Evolutionary conservation across 2,329 filamentous ascomycete genomes (phyloP).

Genomic region (Arthrobotrys megalospora): DNA sequence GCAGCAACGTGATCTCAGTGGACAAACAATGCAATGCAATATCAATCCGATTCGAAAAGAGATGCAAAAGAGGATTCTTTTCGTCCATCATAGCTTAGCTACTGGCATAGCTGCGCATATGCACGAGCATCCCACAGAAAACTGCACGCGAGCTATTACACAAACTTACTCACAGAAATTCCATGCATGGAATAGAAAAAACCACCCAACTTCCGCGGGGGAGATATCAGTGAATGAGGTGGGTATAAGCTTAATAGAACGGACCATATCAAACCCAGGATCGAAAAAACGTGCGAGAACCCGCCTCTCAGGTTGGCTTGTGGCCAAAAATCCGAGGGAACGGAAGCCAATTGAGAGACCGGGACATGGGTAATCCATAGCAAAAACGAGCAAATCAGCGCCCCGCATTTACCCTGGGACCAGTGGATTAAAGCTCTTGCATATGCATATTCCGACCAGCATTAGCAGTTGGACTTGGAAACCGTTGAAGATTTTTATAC

Average conservation of each 20-base stretch:
- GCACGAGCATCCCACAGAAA: constrained; percentile 28
- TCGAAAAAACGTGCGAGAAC: constrained; percentile 58
- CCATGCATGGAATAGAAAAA: constrained; percentile 40
- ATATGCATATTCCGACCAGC: constrained; percentile 34
- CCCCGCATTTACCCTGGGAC: constrained; percentile 39
- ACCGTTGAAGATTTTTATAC: constrained; percentile 35
- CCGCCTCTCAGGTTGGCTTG: constrained; percentile 58
- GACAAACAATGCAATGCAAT: constrained; percentile 5
- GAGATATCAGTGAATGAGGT: constrained; percentile 15
- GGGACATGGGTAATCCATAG: constrained; percentile 26
- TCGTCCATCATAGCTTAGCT: neutral
- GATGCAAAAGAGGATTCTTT: constrained; percentile 1
- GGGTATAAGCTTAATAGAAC: constrained; percentile 53
- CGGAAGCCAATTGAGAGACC: constrained; percentile 53
- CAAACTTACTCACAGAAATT: constrained; percentile 12
- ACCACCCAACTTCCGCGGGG: constrained; percentile 38
- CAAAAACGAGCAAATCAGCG: constrained; percentile 58
- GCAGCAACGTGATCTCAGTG: constrained; percentile 36
- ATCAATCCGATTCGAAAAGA: constrained; percentile 1
- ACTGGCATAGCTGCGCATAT: constrained; percentile 17
- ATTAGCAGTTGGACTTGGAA: constrained; percentile 9
- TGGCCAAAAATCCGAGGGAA: constrained; percentile 46
- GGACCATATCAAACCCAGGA: constrained; percentile 40
- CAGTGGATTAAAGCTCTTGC: constrained; percentile 31
- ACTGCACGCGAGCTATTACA: constrained; percentile 44